Evolutionary conservation across 345 rosid species (phyloP), one percentile per base, ranked within the genome.

Genomic region (Eucalyptus coolabah): DNA sequence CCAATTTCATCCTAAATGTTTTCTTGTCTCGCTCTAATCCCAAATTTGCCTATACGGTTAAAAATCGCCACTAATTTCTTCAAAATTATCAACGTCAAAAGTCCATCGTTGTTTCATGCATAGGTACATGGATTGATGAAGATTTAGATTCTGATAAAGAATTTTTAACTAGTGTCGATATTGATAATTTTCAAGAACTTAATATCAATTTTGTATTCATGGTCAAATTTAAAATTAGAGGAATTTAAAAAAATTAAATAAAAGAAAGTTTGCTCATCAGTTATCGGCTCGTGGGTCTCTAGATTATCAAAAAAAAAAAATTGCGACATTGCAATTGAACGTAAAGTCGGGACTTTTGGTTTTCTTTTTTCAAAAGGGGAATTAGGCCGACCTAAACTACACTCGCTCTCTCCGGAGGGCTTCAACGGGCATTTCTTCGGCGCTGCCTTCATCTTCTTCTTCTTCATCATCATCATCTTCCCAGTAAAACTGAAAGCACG

Each of bases 31-130:
- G 0, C 24, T 34, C 6, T 18, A 34, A 2, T 18, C 13, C 8
- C 5, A 21, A 2, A 40, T 77, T 6, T 77, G 5, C 28, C 9
- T 13, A 0, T 1, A 6, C 0, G 2, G 0, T 7, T 19, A 3
- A 77, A 77, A 11, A 21, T 37, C 1, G 0, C 3, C 28, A 11
- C 4, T 37, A 21, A 6, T 9, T 2, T 37, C 0, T 77, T 77
- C 16, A 77, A 11, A 32, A 9, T 34, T 34, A 69, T 17, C 12
- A 9, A 18, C 1, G 0, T 69, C 13, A 34, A 8, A 0, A n/a
- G 2, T 2, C 1, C 1, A 12, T 5, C 37, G 15, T 37, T 21
- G 1, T 37, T 77, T 9, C 16, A 77, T 37, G 1, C 1, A 3
- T 11, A 77, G 1, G 0, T 21, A 1, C 0, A 44, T 13, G 1